phyloP scores from a whole-genome alignment of 176 grass and related monocot genomes.

The Lolium multiflorum region DNA sequence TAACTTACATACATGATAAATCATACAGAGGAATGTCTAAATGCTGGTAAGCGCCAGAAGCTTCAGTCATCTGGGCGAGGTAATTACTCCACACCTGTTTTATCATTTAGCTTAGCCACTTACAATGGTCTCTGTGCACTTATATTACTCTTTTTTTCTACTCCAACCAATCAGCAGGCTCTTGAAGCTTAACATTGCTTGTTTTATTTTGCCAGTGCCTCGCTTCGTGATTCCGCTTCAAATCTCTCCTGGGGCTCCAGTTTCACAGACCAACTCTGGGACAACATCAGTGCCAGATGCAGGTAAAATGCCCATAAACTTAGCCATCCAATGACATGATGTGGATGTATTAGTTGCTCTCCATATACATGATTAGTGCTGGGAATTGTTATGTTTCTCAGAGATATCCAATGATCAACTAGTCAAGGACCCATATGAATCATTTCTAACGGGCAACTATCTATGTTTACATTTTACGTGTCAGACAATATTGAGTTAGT shows the following conservation, averaged over 20 bases:
- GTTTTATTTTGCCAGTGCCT: neutral
- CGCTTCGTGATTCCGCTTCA: neutral
- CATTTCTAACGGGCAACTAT: no score
- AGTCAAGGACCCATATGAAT: no score
- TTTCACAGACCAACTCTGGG: neutral
- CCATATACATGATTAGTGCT: neutral
- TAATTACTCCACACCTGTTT: neutral
- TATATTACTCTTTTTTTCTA: neutral
- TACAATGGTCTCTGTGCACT: neutral
- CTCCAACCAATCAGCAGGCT: neutral
- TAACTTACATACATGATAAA: neutral
- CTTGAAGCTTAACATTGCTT: neutral
- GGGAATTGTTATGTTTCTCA: neutral
- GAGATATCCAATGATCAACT: no score
- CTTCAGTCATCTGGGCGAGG: neutral
- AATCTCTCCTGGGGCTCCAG: neutral
- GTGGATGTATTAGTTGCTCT: neutral
- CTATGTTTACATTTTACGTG: no score
- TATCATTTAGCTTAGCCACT: neutral
- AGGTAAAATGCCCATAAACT: neutral
- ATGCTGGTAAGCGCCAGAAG: neutral
- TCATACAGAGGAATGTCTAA: neutral
- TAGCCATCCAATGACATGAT: no score
- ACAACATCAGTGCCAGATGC: neutral
- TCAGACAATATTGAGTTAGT: no score